Evolutionary conservation across 2,329 filamentous ascomycete genomes (phyloP).

Genomic region (Cercospora zeina): DNA sequence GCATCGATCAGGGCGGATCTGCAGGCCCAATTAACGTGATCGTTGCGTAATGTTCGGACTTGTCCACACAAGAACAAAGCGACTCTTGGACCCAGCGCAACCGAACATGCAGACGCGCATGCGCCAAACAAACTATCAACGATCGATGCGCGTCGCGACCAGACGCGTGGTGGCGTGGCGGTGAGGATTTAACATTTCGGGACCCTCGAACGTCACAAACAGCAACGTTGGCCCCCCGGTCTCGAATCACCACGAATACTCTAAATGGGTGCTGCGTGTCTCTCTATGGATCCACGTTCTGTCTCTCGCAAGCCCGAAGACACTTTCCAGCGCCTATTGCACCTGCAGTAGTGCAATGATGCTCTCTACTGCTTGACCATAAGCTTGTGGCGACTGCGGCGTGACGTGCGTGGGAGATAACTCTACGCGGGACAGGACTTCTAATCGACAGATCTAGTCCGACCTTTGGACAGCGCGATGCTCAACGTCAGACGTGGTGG

Average conservation of each 20-base stretch:
- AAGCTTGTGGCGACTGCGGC: conserved; percentile 13
- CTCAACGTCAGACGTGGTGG: not conserved
- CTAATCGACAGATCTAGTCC: conserved; percentile 1
- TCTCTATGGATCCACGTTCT: conserved; percentile 10
- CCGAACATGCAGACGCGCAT: conserved; percentile 4
- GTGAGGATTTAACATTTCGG: not conserved
- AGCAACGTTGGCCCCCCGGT: not conserved
- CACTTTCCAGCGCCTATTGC: not conserved
- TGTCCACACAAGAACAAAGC: not conserved
- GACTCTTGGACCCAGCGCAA: not conserved
- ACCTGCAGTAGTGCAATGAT: conserved; percentile 6
- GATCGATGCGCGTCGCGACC: conserved; percentile 12
- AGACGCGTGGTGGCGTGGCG: conserved; percentile 1
- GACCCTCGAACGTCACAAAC: conserved; percentile 5
- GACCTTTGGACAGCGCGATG: too few species aligned
- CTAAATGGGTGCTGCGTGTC: not conserved
- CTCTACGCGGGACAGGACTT: not conserved
- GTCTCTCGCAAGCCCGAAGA: not conserved
- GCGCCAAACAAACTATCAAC: not conserved
- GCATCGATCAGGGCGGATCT: not conserved
- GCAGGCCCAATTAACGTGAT: not conserved
- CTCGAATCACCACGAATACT: not conserved
- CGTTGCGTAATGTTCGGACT: not conserved
- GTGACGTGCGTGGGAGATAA: conserved; percentile 15
- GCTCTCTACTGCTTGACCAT: not conserved